Base-by-base conservation (phyloP, 805 yeast species). In the Middelhovenomyces tepae region DNA sequence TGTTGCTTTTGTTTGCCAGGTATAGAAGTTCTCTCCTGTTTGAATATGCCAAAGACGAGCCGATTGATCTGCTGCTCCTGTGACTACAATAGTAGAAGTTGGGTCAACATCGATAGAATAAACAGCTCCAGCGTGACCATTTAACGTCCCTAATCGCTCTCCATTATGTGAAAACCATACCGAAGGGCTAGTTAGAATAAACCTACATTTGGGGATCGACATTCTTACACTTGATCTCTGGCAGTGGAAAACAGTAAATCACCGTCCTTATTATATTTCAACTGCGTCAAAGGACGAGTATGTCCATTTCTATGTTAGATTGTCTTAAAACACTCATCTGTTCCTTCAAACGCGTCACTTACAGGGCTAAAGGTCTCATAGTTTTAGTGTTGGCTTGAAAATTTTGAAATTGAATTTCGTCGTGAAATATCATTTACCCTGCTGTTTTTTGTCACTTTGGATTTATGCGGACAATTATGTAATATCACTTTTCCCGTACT, bases 151-250 rank as follows among this genome's bases (percentile, higher is more conserved):
- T 38, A 91, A 62, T 59, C 97, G 75, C 64, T 91, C 98, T 50
- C 99, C 99, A 57, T 87, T 89, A 43, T 81, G 77, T 19, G 96
- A 75, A 61, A 73, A 91, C 96, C 97, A 93, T 41, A 89, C 78
- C 29, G 87, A 78, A 2, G 93, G 94, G 34, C 40, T 38, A 27
- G 9, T 39, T 41, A 26, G 46, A 49, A 19, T 42, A 37, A 20
- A 9, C 15, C n/a, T n/a, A n/a, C 9, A 21, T 9, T 21, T 21
- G 23, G n/a, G 16, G 11, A n/a, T 27, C 6, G 13, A 19, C 5
- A 13, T 25, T 11, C 21, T 22, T 50, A 51, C 56, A 77, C 74
- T 48, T 72, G 71, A 70, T 91, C 98, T 60, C 91, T 86, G 44
- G 95, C 85, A 25, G 84, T 87, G 7, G 97, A 78, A 56, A 91